A percentile compares a stretch with the other conserved stretches of the same genome.
These are phyloP conservation scores for Geum urbanum DNA, from an alignment of 306 rosid species.

Conservation along the genomic window DNA sequence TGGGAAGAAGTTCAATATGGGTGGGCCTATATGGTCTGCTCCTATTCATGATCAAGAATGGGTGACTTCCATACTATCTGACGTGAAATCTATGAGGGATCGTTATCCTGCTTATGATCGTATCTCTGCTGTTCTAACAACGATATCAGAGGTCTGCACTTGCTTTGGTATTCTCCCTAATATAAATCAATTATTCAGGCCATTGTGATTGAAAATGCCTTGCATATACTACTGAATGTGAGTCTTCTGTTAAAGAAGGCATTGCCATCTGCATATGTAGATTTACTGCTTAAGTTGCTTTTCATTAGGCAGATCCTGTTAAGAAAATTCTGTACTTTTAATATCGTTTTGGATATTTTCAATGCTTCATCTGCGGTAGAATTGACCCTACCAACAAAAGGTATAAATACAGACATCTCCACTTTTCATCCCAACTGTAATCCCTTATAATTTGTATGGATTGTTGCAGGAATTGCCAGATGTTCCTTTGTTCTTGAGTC, in stretches of 20 bases:
- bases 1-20: slow-evolving; percentile 91
- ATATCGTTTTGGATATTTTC: too few relatives aligned
- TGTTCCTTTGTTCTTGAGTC: slow-evolving; percentile 87
- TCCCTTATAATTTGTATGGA: neutral
- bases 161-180: neutral
- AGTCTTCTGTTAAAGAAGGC: neutral
- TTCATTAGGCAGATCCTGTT: neutral
- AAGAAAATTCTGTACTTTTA: too few relatives aligned
- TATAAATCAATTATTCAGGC: neutral
- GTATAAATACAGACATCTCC: too few relatives aligned
- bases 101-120: slow-evolving; percentile 84
- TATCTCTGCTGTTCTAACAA: slow-evolving; percentile 81
- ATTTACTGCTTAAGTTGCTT: neutral
- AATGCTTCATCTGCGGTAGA: too few relatives aligned
- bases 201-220: neutral
- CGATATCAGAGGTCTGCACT: slow-evolving; percentile 72
- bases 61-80: slow-evolving; percentile 72
- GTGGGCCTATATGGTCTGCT: slow-evolving; percentile 98
- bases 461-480: slow-evolving; percentile 78
- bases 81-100: slow-evolving; percentile 65
- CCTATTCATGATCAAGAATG: slow-evolving; percentile 94
- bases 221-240: neutral
- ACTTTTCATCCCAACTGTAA: too few relatives aligned
- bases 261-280: neutral
- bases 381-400: too few relatives aligned